Base-by-base conservation (phyloP, 768 basidiomycete genomes). In the Phallus indusiatus region DNA sequence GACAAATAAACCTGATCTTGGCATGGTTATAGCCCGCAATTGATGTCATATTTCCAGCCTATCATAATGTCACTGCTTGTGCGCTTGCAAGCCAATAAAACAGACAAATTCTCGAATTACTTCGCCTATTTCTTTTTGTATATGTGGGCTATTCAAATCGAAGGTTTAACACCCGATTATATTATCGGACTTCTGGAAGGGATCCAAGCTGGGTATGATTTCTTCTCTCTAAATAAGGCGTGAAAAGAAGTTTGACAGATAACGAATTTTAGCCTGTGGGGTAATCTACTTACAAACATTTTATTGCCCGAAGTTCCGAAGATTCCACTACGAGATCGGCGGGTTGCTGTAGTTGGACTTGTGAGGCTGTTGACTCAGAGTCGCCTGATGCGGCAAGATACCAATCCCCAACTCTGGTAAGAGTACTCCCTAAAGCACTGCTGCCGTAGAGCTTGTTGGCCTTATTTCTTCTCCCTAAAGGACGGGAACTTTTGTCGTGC, bases 71-170 rank as follows among this genome's bases (percentile, higher is more conserved):
- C 75, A n/a, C 76, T 97, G 9, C 76, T 97, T 35, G 94, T 83
- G 2, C 80, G 94, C 51, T 78, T 98, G 76, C 93, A 94, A 65
- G 79, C 82, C 20, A 90, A 81, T 73, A 93, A 93, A 71, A 95
- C 94, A 18, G 87, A 94, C 64, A 88, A 84, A 69, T 97, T 86
- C 69, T 83, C 84, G 8, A 89, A 92, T 69, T 78, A 84, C 53
- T 88, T 97, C 68, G 79, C 88, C 5, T 77, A 81, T 65, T 95
- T 95, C 72, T 68, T 94, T 62, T 72, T 87, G 33, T 89, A 84
- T 70, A 75, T 79, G 20, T 81, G 88, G 72, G 91, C 93, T 14
- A 69, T 95, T 64, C 78, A 88, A 58, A 81, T 83, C 22, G 80
- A 83, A 1, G 86, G 85, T 5, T 73, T 94, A 22, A 81, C 81